Conservation (phyloP, 2,329 filamentous ascomycete species). For the Setomelanomma holmii region DNA sequence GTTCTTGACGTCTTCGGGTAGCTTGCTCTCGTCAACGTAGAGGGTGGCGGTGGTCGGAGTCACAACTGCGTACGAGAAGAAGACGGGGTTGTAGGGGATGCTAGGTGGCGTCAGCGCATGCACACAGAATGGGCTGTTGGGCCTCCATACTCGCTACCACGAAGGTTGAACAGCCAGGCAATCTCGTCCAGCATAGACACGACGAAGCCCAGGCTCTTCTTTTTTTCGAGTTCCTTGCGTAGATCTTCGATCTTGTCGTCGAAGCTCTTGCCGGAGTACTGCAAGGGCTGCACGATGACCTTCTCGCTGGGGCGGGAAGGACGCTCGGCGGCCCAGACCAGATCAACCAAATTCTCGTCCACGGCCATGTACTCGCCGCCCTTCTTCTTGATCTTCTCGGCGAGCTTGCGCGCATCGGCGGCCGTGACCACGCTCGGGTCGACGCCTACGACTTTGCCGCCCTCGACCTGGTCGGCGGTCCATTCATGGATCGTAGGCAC, state of each 20-base stretch:
- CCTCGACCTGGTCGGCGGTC: slow-evolving; percentile 83
- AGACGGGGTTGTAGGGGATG: slow-evolving; percentile 97
- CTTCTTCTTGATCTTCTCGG: slow-evolving; percentile 85
- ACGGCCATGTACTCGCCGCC: slow-evolving; percentile 81
- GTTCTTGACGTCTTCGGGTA: slow-evolving; percentile 70
- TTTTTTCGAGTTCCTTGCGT: slow-evolving; percentile 90
- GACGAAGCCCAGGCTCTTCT: slow-evolving; percentile 84
- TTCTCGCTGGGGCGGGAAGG: slow-evolving; percentile 78
- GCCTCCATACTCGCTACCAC: slow-evolving; percentile 76
- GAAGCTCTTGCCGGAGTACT: slow-evolving; percentile 83
- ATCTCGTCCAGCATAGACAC: slow-evolving; percentile 96
- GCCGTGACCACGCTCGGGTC: slow-evolving; percentile 87
- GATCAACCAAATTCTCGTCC: slow-evolving; percentile 84
- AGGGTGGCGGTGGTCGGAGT: slow-evolving; percentile 78
- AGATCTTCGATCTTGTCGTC: slow-evolving; percentile 83
- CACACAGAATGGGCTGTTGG: not conserved
- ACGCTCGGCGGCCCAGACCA: slow-evolving; percentile 80
- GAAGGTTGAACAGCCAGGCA: slow-evolving; percentile 97
- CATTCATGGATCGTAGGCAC: slow-evolving; percentile 98
- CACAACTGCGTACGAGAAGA: slow-evolving; percentile 94
- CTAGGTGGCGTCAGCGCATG: slow-evolving; percentile 42
- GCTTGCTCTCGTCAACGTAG: slow-evolving; percentile 82
- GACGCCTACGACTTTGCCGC: slow-evolving; percentile 86
- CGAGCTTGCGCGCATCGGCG: slow-evolving; percentile 74
- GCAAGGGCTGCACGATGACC: slow-evolving; percentile 72